Conservation (phyloP, 2,329 filamentous ascomycete species). For the Fusarium ambrosium region DNA sequence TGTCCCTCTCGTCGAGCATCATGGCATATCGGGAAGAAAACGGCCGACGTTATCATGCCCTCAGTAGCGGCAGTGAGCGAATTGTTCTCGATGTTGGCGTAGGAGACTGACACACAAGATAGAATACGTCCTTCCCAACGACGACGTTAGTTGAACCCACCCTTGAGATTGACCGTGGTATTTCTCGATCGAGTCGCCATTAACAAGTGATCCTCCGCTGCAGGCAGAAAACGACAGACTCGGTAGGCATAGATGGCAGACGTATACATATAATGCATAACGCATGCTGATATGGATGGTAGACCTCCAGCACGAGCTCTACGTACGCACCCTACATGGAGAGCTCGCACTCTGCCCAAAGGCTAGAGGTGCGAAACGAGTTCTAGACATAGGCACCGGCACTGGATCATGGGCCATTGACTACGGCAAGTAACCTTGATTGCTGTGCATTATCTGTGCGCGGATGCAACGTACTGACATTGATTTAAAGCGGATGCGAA, state of each 20-base stretch:
- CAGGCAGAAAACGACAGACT: background rate
- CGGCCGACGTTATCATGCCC: background rate
- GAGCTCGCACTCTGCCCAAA: conserved; percentile 41
- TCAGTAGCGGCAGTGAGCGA: background rate
- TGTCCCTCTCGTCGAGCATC: background rate
- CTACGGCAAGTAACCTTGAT: conserved; percentile 45
- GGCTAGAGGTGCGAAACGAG: conserved; percentile 37
- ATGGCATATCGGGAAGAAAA: background rate
- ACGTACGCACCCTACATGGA: conserved; percentile 38
- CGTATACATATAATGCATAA: background rate
- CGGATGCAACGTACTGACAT: background rate
- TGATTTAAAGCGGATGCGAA: background rate
- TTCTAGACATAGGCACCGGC: conserved; percentile 51
- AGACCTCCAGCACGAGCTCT: conserved; percentile 45
- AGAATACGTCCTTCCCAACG: background rate
- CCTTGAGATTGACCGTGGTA: background rate
- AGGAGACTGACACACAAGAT: background rate
- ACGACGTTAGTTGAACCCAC: background rate
- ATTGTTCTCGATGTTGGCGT: conserved; percentile 34
- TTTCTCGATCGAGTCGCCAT: background rate
- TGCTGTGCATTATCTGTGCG: conserved; percentile 41
- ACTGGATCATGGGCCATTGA: conserved; percentile 52
- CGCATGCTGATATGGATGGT: background rate
- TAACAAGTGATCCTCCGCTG: background rate
- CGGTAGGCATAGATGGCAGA: background rate